phyloP scores from a whole-genome alignment of 2,329 filamentous ascomycete species.

The Pseudophaeomoniella oleicola region DNA sequence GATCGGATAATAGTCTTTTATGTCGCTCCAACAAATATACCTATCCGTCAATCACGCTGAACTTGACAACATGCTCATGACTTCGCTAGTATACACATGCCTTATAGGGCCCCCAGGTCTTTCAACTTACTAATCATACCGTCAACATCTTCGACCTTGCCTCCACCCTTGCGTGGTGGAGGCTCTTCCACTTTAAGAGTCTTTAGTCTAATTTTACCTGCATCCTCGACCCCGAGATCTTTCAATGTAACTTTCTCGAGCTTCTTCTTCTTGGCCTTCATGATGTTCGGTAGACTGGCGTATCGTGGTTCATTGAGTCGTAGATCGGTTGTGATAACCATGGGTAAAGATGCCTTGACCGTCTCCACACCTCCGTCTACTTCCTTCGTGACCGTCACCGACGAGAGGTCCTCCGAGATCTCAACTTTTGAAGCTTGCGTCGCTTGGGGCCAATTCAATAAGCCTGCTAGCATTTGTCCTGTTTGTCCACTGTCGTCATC shows the following conservation, averaged over 20 bases:
- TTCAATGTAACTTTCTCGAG: constrained; percentile 77
- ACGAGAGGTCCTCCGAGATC: constrained; percentile 53
- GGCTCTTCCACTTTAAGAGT: constrained; percentile 85
- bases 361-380: constrained; percentile 94
- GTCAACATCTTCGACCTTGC: constrained; percentile 94
- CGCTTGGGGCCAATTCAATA: constrained; percentile 86
- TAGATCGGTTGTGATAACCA: constrained; percentile 91
- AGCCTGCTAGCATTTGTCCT: constrained; percentile 89
- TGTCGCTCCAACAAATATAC: too few relatives aligned
- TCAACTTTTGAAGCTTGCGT: constrained; percentile 81
- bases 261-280: constrained; percentile 99
- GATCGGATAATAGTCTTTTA: too few relatives aligned
- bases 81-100: background rate
- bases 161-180: constrained; percentile 72
- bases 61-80: background rate
- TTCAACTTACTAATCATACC: constrained; percentile 89
- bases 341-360: constrained; percentile 66
- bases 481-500: constrained; percentile 94
- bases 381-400: constrained; percentile 69
- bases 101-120: constrained; percentile 78
- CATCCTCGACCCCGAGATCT: constrained; percentile 59
- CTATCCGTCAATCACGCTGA: too few relatives aligned
- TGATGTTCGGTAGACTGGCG: constrained; percentile 92
- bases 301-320: constrained; percentile 90
- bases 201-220: constrained; percentile 60